Conservation (phyloP, 371 early-diverging fungal species). For the Haplosporangium sp. region DNA sequence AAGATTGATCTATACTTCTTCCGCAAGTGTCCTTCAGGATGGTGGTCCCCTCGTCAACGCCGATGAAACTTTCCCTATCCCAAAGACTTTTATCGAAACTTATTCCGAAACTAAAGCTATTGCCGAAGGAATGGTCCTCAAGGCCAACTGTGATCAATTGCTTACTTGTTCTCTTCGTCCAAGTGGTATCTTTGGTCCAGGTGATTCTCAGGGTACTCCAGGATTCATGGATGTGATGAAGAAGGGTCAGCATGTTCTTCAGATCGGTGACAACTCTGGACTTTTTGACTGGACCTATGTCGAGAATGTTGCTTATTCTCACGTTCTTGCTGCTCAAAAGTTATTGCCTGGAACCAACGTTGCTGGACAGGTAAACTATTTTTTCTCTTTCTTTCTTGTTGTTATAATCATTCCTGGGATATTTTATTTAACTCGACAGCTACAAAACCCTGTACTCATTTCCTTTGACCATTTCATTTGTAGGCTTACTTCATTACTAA, state of each 20-base stretch:
- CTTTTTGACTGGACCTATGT: slow-evolving; percentile 95
- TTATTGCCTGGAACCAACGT: slow-evolving; percentile 61
- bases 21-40: slow-evolving; percentile 90
- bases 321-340: slow-evolving; percentile 88
- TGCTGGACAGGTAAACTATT: slow-evolving; percentile 61
- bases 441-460: too few relatives aligned
- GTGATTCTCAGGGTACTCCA: slow-evolving; percentile 87
- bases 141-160: slow-evolving; percentile 79
- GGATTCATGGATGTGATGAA: slow-evolving; percentile 81
- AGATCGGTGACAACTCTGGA: slow-evolving; percentile 89
- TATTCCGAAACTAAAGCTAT: slow-evolving; percentile 94
- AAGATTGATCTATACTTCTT: slow-evolving; percentile 88
- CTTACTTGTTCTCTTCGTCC: slow-evolving; percentile 88
- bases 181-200: slow-evolving; percentile 94
- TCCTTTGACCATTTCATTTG: too few relatives aligned
- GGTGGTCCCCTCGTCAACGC: slow-evolving; percentile 83
- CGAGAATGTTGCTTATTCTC: slow-evolving; percentile 92
- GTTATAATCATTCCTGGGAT: too few relatives aligned
- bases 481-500: slow-evolving; percentile 93
- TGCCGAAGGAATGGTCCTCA: slow-evolving; percentile 89
- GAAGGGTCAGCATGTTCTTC: slow-evolving; percentile 79
- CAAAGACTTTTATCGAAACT: slow-evolving; percentile 82
- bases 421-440: too few relatives aligned
- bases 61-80: slow-evolving; percentile 83
- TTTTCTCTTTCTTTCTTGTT: background rate